phyloP scores from a whole-genome alignment of 2,329 filamentous ascomycete genomes.

The Nectriaceae sp. region DNA sequence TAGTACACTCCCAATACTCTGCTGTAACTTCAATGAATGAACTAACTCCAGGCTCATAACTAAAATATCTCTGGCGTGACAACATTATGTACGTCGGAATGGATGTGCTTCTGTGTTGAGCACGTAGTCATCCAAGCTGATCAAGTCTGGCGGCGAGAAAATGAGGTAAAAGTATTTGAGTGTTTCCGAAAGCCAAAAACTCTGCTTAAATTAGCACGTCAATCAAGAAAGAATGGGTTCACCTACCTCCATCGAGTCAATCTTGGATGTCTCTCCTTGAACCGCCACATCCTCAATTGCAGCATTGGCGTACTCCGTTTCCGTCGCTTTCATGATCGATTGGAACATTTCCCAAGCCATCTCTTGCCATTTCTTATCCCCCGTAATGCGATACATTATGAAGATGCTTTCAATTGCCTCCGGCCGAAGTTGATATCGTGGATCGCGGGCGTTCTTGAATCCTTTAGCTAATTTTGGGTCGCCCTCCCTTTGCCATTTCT shows the following conservation, averaged over 20 bases:
- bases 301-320: slow-evolving; percentile 50
- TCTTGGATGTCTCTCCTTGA: slow-evolving; percentile 35
- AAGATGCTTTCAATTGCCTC: slow-evolving; percentile 55
- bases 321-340: slow-evolving; percentile 46
- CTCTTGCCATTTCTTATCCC: slow-evolving; percentile 48
- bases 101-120: slow-evolving; percentile 58
- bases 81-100: slow-evolving; percentile 28
- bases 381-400: slow-evolving; percentile 52
- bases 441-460: slow-evolving; percentile 59
- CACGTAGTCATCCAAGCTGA: slow-evolving; percentile 71
- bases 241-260: slow-evolving; percentile 63
- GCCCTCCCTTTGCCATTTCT: slow-evolving; percentile 27
- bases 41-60: too few species aligned
- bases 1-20: too few species aligned
- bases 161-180: slow-evolving; percentile 76
- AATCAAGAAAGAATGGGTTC: background rate
- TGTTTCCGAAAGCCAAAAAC: slow-evolving; percentile 74
- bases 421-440: slow-evolving; percentile 51
- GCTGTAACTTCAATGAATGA: too few species aligned
- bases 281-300: slow-evolving; percentile 46
- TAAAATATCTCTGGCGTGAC: too few species aligned
- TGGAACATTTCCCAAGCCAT: slow-evolving; percentile 56
- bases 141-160: slow-evolving; percentile 63
- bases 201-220: slow-evolving; percentile 43
- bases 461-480: slow-evolving; percentile 49